Evolutionary conservation across 768 basidiomycete genomes (phyloP), one percentile per base, ranked within the genome.

Genomic region (Rhodotorula sphaerocarpa): DNA sequence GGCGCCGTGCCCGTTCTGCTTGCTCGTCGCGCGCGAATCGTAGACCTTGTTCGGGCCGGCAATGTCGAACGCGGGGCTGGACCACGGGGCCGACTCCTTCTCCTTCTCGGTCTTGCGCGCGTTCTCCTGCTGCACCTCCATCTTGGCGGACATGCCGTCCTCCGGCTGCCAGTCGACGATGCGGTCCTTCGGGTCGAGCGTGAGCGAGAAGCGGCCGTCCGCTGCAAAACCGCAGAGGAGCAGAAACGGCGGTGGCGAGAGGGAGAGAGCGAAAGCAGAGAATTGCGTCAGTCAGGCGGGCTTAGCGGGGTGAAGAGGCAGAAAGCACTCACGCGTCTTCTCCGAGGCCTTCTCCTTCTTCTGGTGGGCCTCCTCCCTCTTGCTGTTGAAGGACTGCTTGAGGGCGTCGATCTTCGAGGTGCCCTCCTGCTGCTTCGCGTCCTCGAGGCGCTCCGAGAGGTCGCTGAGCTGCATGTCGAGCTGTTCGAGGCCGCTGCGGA

Each of bases 381-480:
- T 84, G 33, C 78, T 78, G 73, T 82, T 78, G 76, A 86, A 86
- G 43, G 84, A 82, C 57, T 83, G 80, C 72, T 83, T 82, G 59
- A 90, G 71, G 7, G 79, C 82, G 55, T 86, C 79, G 43, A 76
- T 77, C 34, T 79, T 78, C 41, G 73, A 73, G 23, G 68, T 70
- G 42, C 78, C 77, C 41, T 81, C 79, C 31, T 72, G 73, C 33
- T 73, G 73, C 73, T 80, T 80, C 53, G 81, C 88, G 68, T 82
- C 82, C 50, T 83, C 80, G 83, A 89, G 83, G 42, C 82, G 79
- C 63, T 88, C 85, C n/a, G 87, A 79, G 48, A 96, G 88, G n/a
- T 81, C 80, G 28, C 89, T 86, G 25, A 97, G 82, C 77, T 92
- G 89, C 21, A 86, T 86, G 71, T 96, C 90, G 45, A 90, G 78